Evolutionary conservation across 495 filamentous ascomycete genomes (phyloP), one percentile per base, ranked within the genome.

Genomic region (Astrocystis sublimbata): DNA sequence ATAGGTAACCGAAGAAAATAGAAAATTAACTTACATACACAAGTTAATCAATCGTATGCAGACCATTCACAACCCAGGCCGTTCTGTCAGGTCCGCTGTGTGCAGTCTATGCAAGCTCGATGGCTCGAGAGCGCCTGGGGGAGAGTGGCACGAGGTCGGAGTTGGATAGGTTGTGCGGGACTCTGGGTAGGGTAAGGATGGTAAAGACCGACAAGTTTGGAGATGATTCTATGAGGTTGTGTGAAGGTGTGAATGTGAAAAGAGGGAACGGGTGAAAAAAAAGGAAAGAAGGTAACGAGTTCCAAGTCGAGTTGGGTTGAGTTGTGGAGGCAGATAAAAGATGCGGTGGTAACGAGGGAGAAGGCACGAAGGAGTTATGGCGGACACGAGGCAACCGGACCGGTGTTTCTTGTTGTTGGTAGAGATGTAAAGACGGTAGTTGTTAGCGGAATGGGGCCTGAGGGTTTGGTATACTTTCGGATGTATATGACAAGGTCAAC

Each of bases 321-420:
- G 35, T 38, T 12, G 33, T 28, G 58, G 35, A 50, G 33, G 45
- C 12, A 43, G 49, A 53, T 8, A 28, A 36, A 13, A 36, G 36
- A 45, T 19, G 58, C 28, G 23, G 36, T 35, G 33, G 46, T 50
- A 53, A 53, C 47, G 53, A 61, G 58, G 40, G 53, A 53, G 58
- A 42, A 45, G 46, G 43, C 43, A 38, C 58, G 58, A 53, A 53
- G 45, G 52, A 61, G 58, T 61, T 53, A 61, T 45, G 30, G 41
- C 58, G 45, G 58, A 53, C 47, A 53, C 38, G 58, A 61, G 36
- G 26, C 47, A 45, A 36, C 47, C 58, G 58, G 47, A 17, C 58
- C 58, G 47, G 28, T 28, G 28, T 42, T 60, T 41, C 54, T 46
- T 17, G 42, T 33, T 21, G 58, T 23, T 52, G 42, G 35, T n/a